Conservation (phyloP, 2,329 filamentous ascomycete genomes). For the Trichoderma simmonsii region DNA sequence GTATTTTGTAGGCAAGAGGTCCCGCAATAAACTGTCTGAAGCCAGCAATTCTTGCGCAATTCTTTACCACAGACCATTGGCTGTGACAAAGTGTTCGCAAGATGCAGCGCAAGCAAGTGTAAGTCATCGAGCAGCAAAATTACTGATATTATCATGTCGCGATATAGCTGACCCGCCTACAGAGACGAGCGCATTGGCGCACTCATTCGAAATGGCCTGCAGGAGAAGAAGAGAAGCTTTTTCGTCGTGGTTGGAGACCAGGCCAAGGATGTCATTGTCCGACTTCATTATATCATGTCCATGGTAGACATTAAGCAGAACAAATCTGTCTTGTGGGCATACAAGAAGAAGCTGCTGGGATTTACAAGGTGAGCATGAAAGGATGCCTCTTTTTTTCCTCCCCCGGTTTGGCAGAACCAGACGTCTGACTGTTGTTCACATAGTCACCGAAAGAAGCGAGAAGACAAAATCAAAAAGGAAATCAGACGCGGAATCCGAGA, state of each 20-base stretch:
- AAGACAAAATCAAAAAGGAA: constrained; percentile 97
- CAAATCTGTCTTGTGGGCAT: constrained; percentile 96
- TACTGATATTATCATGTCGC: neutral
- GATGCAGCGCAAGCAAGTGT: constrained; percentile 61
- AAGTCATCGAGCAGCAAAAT: constrained; percentile 26
- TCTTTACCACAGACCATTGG: constrained; percentile 29
- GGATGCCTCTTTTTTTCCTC: neutral
- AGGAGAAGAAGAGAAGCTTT: constrained; percentile 97
- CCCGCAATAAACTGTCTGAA: constrained; percentile 23
- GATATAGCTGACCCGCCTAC: constrained; percentile 1
- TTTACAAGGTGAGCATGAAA: constrained; percentile 65
- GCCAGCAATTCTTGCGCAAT: constrained; percentile 29
- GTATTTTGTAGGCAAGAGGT: constrained; percentile 23
- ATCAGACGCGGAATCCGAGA: constrained; percentile 93
- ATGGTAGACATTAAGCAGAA: constrained; percentile 81
- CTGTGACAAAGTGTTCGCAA: constrained; percentile 30
- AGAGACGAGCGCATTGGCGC: constrained; percentile 88
- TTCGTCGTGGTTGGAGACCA: constrained; percentile 91
- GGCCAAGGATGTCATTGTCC: constrained; percentile 94
- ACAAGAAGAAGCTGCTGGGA: constrained; percentile 94
- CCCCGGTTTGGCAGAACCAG: neutral
- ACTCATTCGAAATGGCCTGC: constrained; percentile 85
- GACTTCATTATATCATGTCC: constrained; percentile 88
- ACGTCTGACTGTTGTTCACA: neutral
- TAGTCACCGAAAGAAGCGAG: constrained; percentile 89